Conservation (phyloP, 805 yeast species). For the Komagataella pastoris region DNA sequence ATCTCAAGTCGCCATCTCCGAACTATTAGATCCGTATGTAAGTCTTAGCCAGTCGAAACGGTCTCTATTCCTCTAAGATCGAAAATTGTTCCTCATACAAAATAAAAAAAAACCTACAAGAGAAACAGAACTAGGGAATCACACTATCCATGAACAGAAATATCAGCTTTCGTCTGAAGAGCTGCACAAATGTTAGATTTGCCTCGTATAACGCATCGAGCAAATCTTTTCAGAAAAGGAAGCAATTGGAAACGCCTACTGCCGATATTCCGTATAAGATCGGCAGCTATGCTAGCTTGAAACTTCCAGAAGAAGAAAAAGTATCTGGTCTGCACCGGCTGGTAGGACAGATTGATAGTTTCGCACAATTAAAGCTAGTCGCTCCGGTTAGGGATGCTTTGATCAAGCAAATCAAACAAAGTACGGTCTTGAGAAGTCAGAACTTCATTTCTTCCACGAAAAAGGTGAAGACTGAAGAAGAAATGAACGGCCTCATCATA, state of each 20-base stretch:
- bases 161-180: background rate
- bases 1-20: background rate
- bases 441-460: conserved; percentile 14
- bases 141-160: background rate
- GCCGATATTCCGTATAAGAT: conserved; percentile 19
- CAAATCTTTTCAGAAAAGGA: conserved; percentile 2
- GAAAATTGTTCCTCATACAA: background rate
- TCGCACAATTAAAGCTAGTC: conserved; percentile 52
- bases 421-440: conserved; percentile 26
- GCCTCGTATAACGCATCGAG: background rate
- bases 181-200: background rate
- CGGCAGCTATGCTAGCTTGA: conserved; percentile 36
- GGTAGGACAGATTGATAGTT: conserved; percentile 41
- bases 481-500: conserved; percentile 22
- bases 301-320: conserved; percentile 21
- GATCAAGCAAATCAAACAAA: conserved; percentile 34
- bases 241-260: conserved; percentile 8
- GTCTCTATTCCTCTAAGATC: background rate
- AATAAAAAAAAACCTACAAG: too few relatives aligned
- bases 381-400: conserved; percentile 56
- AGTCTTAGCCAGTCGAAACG: background rate
- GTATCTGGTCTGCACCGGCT: conserved; percentile 22
- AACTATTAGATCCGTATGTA: too few relatives aligned
- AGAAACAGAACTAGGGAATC: background rate
- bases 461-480: conserved; percentile 17